Conservation (phyloP, 139 green algal species). For the Zygnema circumcarinatum region DNA sequence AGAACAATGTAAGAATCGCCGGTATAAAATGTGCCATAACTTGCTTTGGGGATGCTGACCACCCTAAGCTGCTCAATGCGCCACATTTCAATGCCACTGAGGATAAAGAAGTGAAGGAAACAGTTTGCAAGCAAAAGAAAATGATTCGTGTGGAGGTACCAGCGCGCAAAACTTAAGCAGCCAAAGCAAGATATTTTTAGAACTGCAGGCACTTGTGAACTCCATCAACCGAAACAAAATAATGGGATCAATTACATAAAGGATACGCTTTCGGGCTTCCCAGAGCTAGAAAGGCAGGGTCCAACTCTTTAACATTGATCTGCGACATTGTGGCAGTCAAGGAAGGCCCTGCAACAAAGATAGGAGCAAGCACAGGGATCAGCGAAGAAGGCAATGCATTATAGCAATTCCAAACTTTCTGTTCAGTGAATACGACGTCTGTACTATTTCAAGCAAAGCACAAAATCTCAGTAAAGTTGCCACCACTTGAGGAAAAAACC, state of each 20-base stretch:
- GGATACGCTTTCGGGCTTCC: conserved; percentile 40
- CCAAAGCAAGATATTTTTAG: background rate
- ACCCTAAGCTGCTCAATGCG: conserved; percentile 20
- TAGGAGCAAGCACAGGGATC: too few species aligned
- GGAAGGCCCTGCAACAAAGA: background rate
- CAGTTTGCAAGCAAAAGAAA: conserved; percentile 4
- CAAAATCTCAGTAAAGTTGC: too few species aligned
- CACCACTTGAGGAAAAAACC: too few species aligned
- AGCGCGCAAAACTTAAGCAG: background rate
- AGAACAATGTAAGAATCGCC: conserved; percentile 56
- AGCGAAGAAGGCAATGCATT: too few species aligned
- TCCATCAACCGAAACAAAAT: conserved; percentile 10
- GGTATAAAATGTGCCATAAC: conserved; percentile 51
- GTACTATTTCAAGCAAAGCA: too few species aligned
- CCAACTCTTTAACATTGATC: conserved; percentile 27
- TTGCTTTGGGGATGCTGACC: conserved; percentile 19
- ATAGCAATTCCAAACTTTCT: too few species aligned
- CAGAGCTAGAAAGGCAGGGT: conserved; percentile 37
- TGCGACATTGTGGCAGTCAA: background rate
- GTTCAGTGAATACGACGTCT: too few species aligned
- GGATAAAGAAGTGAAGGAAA: conserved; percentile 6
- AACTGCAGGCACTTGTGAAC: background rate
- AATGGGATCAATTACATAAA: conserved; percentile 2
- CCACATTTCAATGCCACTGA: conserved; percentile 52
- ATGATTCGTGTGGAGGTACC: conserved; percentile 4